phyloP scores from a whole-genome alignment of 345 rosid species.

The Bruguiera parviflora region DNA sequence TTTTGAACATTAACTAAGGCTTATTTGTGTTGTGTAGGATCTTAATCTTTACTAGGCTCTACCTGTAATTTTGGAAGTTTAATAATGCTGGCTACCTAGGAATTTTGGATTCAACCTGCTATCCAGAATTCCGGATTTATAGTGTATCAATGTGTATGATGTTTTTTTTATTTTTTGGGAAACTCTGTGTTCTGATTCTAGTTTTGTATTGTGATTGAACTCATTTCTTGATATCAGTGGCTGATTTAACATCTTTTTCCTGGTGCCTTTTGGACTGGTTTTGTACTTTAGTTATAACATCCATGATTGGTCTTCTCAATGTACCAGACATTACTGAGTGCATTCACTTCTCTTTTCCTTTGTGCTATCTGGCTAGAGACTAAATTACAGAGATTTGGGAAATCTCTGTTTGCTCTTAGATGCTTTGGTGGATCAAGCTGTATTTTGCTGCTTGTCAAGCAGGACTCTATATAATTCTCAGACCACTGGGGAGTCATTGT shows the following conservation, averaged over 20 bases:
- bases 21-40: not conserved
- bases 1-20: not conserved
- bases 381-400: not conserved
- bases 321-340: not conserved
- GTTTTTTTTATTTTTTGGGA: not conserved
- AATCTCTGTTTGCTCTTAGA: not conserved
- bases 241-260: not conserved
- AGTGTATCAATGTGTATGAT: not conserved
- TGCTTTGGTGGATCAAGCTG: not conserved
- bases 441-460: not conserved
- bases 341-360: not conserved
- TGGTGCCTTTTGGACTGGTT: not conserved
- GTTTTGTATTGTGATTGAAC: not conserved
- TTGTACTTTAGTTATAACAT: not conserved
- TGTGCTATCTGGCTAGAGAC: not conserved
- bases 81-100: not conserved
- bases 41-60: not conserved
- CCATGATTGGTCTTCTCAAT: not conserved
- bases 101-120: not conserved
- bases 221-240: not conserved
- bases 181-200: not conserved
- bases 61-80: not conserved
- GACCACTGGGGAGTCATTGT: too few species aligned
- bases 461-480: not conserved
- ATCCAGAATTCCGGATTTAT: not conserved